A percentile compares a stretch with the other conserved stretches of the same genome.
phyloP scores from a whole-genome alignment of 129 eudicot genomes.

The Tanacetum coccineum region DNA sequence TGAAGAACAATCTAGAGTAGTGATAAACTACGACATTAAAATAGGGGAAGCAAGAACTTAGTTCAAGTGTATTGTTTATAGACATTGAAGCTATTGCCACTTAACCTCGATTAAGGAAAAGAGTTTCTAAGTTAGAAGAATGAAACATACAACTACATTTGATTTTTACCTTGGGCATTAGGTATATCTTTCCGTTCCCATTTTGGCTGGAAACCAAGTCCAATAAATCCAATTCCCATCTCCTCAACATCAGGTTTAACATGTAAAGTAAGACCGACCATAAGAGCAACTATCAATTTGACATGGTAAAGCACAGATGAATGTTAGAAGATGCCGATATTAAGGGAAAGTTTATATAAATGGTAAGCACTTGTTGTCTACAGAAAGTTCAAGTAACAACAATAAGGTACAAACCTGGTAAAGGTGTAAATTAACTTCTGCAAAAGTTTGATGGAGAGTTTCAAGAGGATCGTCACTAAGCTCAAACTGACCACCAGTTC shows the following conservation, averaged over 20 bases:
- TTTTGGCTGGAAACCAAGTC: constrained; percentile 94
- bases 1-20: constrained; percentile 1
- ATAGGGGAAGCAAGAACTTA: neutral
- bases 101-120: neutral
- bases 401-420: constrained; percentile 84
- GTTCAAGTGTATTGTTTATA: neutral
- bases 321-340: too few relatives aligned
- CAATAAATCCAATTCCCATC: constrained; percentile 92
- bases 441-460: constrained; percentile 98
- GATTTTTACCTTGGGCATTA: constrained; percentile 82
- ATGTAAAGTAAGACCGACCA: constrained; percentile 30
- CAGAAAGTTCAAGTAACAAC: too few relatives aligned
- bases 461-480: constrained; percentile 99
- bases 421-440: constrained; percentile 95
- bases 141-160: too few relatives aligned
- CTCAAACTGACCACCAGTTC: constrained; percentile 99
- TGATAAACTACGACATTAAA: too few relatives aligned
- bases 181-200: constrained; percentile 88
- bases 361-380: too few relatives aligned
- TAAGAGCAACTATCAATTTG: neutral
- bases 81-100: neutral
- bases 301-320: neutral
- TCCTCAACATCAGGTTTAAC: constrained; percentile 97
- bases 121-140: neutral
- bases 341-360: too few relatives aligned